phyloP scores from a whole-genome alignment of 2,329 filamentous ascomycete genomes.

The Neofusicoccum cordaticola region DNA sequence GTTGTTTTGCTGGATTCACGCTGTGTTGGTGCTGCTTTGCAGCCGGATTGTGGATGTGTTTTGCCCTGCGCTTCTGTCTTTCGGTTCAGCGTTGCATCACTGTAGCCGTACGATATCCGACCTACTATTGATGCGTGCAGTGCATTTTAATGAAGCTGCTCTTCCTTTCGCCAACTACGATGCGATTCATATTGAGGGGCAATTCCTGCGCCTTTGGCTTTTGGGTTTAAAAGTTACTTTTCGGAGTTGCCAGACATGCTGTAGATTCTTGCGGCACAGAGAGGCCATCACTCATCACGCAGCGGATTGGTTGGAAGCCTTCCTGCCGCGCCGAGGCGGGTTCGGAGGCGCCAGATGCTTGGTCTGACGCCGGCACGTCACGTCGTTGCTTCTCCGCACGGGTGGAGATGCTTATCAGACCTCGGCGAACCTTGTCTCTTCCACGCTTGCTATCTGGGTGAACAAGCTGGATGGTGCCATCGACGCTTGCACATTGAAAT shows the following conservation, averaged over 20 bases:
- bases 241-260: no score
- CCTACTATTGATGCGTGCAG: background rate
- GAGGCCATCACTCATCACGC: no score
- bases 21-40: background rate
- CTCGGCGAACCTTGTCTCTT: background rate
- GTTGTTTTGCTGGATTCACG: background rate
- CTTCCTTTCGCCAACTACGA: background rate
- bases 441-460: background rate
- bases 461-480: background rate
- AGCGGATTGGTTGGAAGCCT: background rate
- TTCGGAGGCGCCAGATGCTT: background rate
- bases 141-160: background rate
- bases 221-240: no score
- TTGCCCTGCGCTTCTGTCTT: background rate
- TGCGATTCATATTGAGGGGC: no score
- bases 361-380: background rate
- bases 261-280: no score
- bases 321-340: background rate
- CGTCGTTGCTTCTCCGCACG: background rate
- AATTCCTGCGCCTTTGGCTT: no score
- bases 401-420: constrained; percentile 7
- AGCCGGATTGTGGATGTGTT: background rate
- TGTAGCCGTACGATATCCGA: constrained; percentile 9
- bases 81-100: background rate
- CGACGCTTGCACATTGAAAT: background rate